phyloP scores from a whole-genome alignment of 495 filamentous ascomycete genomes.

The Astrothelium subdiscretum region DNA sequence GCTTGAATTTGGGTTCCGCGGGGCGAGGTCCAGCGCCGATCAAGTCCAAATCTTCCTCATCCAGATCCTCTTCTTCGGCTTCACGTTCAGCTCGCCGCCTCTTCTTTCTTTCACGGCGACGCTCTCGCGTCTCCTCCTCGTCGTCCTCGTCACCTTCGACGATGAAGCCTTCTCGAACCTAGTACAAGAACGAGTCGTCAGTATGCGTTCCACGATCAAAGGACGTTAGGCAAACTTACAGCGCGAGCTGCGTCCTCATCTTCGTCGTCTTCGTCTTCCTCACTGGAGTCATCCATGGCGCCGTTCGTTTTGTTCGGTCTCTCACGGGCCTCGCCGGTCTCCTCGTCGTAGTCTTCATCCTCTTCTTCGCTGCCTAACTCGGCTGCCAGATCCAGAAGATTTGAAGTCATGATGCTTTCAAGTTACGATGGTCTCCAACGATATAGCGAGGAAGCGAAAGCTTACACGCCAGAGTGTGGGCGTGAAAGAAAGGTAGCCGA shows the following conservation, averaged over 20 bases:
- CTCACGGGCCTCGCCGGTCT: slow-evolving; percentile 51
- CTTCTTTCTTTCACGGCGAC: slow-evolving; percentile 56
- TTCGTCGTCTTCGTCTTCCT: slow-evolving; percentile 94
- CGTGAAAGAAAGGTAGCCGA: not conserved
- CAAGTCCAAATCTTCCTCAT: slow-evolving; percentile 93
- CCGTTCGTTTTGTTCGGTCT: slow-evolving; percentile 33
- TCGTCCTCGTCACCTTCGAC: slow-evolving; percentile 82
- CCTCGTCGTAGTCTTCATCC: slow-evolving; percentile 78
- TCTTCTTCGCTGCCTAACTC: slow-evolving; percentile 84
- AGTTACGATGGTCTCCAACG: not conserved
- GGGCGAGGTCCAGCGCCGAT: slow-evolving; percentile 67
- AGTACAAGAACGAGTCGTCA: not conserved
- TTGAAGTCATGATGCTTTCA: not conserved
- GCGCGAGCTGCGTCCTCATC: slow-evolving; percentile 65
- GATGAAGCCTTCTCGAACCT: slow-evolving; percentile 92
- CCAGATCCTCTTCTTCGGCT: slow-evolving; percentile 78
- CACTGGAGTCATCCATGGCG: slow-evolving; percentile 68
- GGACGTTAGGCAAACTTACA: slow-evolving; percentile 25
- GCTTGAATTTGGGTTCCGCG: slow-evolving; percentile 62
- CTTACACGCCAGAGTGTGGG: too few species aligned
- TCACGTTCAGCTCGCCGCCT: slow-evolving; percentile 59
- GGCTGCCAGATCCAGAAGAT: slow-evolving; percentile 68
- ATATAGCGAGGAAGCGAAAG: too few species aligned
- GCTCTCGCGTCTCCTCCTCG: slow-evolving; percentile 51
- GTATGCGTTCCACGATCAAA: not conserved